phyloP scores from a whole-genome alignment of 768 basidiomycete species.

The Suillus discolor region DNA sequence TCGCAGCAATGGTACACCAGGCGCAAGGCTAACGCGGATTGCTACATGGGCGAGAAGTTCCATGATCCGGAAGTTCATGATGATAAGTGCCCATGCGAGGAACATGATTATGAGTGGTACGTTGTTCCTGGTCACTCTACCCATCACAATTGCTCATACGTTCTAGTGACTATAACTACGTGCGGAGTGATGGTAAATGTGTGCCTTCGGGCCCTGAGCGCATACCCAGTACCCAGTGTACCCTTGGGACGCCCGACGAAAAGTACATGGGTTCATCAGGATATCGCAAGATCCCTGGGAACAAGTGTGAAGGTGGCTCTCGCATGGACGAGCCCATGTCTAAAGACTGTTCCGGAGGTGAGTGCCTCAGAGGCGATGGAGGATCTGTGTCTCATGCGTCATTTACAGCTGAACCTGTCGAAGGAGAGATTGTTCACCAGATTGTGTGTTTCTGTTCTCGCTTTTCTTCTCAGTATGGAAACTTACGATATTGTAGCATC shows the following conservation, averaged over 20 bases:
- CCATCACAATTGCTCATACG: neutral
- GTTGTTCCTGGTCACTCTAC: conserved; percentile 17
- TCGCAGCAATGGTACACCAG: conserved; percentile 90
- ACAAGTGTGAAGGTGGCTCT: conserved; percentile 68
- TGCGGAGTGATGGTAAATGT: conserved; percentile 74
- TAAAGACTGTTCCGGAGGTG: conserved; percentile 83
- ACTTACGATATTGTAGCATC: conserved; percentile 47
- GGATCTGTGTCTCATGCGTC: neutral
- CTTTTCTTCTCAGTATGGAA: neutral
- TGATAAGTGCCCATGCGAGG: conserved; percentile 80
- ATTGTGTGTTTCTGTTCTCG: conserved; percentile 47
- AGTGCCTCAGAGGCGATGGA: conserved; percentile 5
- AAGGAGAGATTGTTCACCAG: conserved; percentile 79
- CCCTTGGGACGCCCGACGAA: conserved; percentile 47
- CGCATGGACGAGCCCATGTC: conserved; percentile 67
- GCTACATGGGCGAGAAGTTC: conserved; percentile 91
- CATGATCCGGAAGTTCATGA: conserved; percentile 82
- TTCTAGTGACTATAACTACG: conserved; percentile 85
- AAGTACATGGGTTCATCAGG: conserved; percentile 89
- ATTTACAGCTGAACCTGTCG: conserved; percentile 67
- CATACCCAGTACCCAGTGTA: conserved; percentile 76
- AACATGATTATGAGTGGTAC: conserved; percentile 94
- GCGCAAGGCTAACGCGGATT: conserved; percentile 79
- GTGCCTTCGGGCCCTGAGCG: conserved; percentile 87
- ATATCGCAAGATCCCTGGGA: conserved; percentile 89